Evolutionary conservation across 306 rosid genomes (phyloP).

Genomic region (Abrus pulchellus): DNA sequence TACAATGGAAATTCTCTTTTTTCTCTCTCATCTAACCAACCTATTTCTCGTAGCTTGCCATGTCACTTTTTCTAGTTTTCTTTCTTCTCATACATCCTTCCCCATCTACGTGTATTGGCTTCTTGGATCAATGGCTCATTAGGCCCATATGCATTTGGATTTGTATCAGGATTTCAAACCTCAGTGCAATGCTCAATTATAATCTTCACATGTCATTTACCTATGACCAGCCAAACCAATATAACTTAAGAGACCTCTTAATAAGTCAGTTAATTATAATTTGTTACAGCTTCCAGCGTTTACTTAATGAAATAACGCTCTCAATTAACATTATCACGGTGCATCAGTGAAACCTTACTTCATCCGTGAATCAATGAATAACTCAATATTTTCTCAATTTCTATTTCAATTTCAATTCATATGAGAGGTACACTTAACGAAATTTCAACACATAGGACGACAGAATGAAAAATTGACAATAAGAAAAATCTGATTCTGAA

Average conservation of each 20-base stretch:
- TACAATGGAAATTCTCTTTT: too few species aligned
- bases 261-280: background rate
- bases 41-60: too few species aligned
- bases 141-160: too few species aligned
- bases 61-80: too few species aligned
- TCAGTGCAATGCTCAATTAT: background rate
- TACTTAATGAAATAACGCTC: background rate
- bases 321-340: background rate
- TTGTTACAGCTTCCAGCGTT: background rate
- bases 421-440: background rate
- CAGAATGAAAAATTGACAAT: background rate
- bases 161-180: background rate
- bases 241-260: background rate
- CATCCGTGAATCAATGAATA: background rate
- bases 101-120: too few species aligned
- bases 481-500: background rate
- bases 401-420: background rate
- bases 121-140: too few species aligned
- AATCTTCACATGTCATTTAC: background rate
- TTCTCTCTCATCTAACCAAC: too few species aligned
- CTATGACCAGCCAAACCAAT: background rate
- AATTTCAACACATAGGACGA: too few species aligned
- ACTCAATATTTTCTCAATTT: background rate
- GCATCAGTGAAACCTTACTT: background rate
- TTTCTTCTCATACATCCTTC: too few species aligned